Conservation (phyloP, 306 rosid species). For the Prunus armeniaca region DNA sequence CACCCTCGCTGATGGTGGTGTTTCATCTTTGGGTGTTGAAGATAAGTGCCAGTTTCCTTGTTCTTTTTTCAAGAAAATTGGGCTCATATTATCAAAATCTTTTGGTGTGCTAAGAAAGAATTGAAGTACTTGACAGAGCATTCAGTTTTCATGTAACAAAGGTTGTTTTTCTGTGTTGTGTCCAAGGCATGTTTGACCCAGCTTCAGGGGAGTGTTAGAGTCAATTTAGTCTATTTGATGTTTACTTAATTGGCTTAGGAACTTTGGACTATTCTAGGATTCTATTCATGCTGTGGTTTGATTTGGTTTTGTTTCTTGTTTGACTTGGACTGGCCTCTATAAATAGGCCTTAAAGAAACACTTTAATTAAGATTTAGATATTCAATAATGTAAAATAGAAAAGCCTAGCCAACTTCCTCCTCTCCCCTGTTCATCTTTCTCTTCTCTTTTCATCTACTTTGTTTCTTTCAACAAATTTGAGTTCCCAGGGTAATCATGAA, state of each 20-base stretch:
- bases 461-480: not conserved
- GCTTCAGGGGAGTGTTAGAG: not conserved
- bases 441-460: not conserved
- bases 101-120: not conserved
- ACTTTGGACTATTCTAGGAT: not conserved
- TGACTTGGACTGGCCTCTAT: not conserved
- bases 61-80: not conserved
- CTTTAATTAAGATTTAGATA: not conserved
- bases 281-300: not conserved
- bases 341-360: not conserved
- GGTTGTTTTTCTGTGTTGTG: not conserved
- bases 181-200: not conserved
- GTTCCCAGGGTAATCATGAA: not conserved
- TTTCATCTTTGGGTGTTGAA: too few species aligned
- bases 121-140: not conserved
- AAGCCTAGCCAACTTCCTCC: not conserved
- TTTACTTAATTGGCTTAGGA: not conserved
- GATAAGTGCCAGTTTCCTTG: too few species aligned
- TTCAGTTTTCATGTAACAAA: not conserved
- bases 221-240: not conserved
- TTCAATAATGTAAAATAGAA: too few species aligned
- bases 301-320: not conserved
- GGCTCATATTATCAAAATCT: not conserved
- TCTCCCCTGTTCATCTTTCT: not conserved
- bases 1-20: too few species aligned